phyloP scores from a whole-genome alignment of 73 alveolate genomes.

The Paramecium biaurelia region DNA sequence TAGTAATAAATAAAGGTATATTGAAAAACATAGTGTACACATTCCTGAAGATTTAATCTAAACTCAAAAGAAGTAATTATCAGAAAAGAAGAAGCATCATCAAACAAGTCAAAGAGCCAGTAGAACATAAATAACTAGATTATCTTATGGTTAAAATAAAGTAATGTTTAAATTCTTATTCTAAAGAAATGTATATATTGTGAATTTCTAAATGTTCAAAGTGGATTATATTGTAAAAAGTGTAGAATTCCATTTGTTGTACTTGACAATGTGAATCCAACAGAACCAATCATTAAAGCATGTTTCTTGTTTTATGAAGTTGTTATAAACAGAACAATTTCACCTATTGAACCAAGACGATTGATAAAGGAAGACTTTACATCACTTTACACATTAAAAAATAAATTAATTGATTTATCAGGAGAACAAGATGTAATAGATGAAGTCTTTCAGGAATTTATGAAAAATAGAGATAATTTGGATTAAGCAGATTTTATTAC shows the following conservation, averaged over 20 bases:
- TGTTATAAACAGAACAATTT: neutral
- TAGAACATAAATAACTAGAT: neutral
- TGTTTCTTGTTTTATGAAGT: conserved; percentile 38
- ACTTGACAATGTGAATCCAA: neutral
- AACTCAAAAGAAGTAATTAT: neutral
- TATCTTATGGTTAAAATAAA: neutral
- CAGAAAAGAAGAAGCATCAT: neutral
- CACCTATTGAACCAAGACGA: conserved; percentile 9
- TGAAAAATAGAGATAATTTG: conserved; percentile 3
- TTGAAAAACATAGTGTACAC: conserved; percentile 14
- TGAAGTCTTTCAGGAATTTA: conserved; percentile 14
- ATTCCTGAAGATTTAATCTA: neutral
- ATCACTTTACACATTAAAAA: neutral
- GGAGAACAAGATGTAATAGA: conserved; percentile 15
- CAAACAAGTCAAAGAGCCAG: neutral
- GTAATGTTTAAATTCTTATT: neutral
- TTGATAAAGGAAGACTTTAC: conserved; percentile 1
- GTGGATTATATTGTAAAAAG: conserved; percentile 51
- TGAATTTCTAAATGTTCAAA: neutral
- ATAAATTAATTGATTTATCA: neutral
- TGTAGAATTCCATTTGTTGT: conserved; percentile 24
- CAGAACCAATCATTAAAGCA: conserved; percentile 15
- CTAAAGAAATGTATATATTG: neutral
- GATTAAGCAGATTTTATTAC: neutral
- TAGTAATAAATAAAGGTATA: neutral